A percentile compares a stretch with the other conserved stretches of the same genome.
These are phyloP conservation scores for Heterobasidion irregulare DNA, from an alignment of 1,284 basidiomycete species.

Conservation along the genomic window DNA sequence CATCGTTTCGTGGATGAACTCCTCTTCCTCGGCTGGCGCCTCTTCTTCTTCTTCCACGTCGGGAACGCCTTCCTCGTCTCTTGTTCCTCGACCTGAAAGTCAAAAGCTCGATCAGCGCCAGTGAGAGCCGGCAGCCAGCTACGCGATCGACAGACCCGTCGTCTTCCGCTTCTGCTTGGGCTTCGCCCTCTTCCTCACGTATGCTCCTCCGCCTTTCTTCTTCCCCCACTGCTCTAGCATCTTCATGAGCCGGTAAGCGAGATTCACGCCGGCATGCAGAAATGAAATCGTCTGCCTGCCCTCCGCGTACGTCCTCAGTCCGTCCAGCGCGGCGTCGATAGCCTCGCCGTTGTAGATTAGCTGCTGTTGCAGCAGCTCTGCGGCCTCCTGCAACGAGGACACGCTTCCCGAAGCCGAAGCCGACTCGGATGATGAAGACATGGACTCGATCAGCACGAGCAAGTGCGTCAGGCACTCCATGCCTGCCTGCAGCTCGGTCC, in stretches of 20 bases:
- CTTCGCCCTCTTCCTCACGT: slow-evolving; percentile 67
- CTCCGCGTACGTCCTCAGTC: slow-evolving; percentile 69
- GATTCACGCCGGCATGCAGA: slow-evolving; percentile 76
- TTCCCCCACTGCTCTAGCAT: slow-evolving; percentile 88
- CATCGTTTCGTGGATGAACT: slow-evolving; percentile 71
- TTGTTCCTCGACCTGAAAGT: slow-evolving; percentile 21
- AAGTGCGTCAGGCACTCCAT: slow-evolving; percentile 89
- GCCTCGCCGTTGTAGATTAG: slow-evolving; percentile 91
- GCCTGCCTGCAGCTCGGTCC: slow-evolving; percentile 93
- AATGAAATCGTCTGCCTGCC: slow-evolving; percentile 66
- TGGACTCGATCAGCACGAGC: slow-evolving; percentile 73
- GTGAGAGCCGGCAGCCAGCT: neutral
- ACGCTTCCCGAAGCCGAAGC: slow-evolving; percentile 23
- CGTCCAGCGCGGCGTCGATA: slow-evolving; percentile 77
- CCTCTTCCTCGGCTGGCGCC: slow-evolving; percentile 44
- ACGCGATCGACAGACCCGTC: slow-evolving; percentile 26
- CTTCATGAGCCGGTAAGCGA: slow-evolving; percentile 74
- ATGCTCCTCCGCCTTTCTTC: slow-evolving; percentile 49
- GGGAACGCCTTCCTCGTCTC: slow-evolving; percentile 48
- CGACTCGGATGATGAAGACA: slow-evolving; percentile 22
- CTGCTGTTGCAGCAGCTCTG: slow-evolving; percentile 77
- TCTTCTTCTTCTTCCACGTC: slow-evolving; percentile 56
- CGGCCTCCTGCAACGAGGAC: slow-evolving; percentile 63
- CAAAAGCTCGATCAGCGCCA: neutral
- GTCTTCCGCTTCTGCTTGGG: slow-evolving; percentile 42